Conservation (phyloP, 2,329 filamentous ascomycete genomes). For the Colletotrichum orchidophilum region DNA sequence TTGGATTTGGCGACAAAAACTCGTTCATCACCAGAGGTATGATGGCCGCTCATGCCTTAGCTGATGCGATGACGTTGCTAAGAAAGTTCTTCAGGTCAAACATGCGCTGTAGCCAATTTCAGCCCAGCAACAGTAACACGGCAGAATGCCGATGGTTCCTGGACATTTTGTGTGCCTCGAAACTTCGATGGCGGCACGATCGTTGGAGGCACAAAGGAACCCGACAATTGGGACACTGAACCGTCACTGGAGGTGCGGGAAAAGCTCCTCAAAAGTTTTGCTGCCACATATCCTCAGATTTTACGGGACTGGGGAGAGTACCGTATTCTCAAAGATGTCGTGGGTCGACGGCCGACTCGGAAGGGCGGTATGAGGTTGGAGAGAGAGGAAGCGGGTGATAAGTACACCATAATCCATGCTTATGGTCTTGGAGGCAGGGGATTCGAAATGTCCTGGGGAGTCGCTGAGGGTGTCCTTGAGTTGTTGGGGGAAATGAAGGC, state of each 20-base stretch:
- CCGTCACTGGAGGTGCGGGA: constrained; percentile 58
- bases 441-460: constrained; percentile 69
- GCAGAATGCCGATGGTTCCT: constrained; percentile 69
- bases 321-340: constrained; percentile 52
- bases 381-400: constrained; percentile 49
- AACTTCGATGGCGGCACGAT: constrained; percentile 70
- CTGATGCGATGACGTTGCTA: background rate
- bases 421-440: constrained; percentile 71
- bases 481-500: constrained; percentile 43
- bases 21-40: constrained; percentile 55
- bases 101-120: constrained; percentile 52
- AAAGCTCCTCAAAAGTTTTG: constrained; percentile 53
- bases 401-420: constrained; percentile 55
- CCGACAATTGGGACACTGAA: constrained; percentile 61
- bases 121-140: constrained; percentile 60
- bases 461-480: constrained; percentile 59
- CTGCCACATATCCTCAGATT: constrained; percentile 47
- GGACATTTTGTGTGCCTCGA: constrained; percentile 71
- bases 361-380: constrained; percentile 62
- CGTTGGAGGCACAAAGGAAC: constrained; percentile 73
- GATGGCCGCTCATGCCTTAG: constrained; percentile 3
- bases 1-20: constrained; percentile 52
- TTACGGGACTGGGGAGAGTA: constrained; percentile 41
- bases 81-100: constrained; percentile 48
- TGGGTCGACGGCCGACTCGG: constrained; percentile 56